Conservation (phyloP, 2,329 filamentous ascomycete species). For the Orbilia blumenaviensis region DNA sequence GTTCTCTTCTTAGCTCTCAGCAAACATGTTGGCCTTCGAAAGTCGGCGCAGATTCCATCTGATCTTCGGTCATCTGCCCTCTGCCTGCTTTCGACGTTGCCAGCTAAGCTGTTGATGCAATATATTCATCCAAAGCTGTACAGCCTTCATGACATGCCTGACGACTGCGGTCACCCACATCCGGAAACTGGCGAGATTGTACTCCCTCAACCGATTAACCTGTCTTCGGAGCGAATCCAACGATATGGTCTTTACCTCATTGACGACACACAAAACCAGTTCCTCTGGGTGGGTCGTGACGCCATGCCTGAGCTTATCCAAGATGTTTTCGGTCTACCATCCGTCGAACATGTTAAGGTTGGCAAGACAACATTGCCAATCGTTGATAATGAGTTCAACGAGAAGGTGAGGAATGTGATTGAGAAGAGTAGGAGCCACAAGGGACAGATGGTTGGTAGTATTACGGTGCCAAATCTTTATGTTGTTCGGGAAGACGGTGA, state of each 20-base stretch:
- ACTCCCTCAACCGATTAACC: conserved; percentile 82
- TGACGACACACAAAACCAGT: conserved; percentile 96
- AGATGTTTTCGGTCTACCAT: conserved; percentile 89
- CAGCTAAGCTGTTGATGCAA: conserved; percentile 86
- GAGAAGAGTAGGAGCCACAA: conserved; percentile 91
- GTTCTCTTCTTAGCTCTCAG: conserved; percentile 92
- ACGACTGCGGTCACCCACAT: conserved; percentile 86
- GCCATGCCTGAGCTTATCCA: conserved; percentile 85
- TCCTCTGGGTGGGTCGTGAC: conserved; percentile 94
- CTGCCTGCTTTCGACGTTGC: conserved; percentile 91
- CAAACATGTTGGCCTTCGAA: conserved; percentile 89
- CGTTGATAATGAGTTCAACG: conserved; percentile 95
- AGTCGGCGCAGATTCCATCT: conserved; percentile 90
- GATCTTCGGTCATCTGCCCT: conserved; percentile 93
- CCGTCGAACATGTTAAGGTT: conserved; percentile 84
- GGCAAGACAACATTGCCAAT: conserved; percentile 89
- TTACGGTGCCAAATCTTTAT: conserved; percentile 90
- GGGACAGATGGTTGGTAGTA: conserved; percentile 87
- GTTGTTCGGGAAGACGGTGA: conserved; percentile 95
- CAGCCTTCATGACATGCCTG: conserved; percentile 94
- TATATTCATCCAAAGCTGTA: conserved; percentile 89
- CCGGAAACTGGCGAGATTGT: conserved; percentile 86
- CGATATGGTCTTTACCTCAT: conserved; percentile 94
- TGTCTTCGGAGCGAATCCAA: conserved; percentile 86
- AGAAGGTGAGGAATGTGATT: conserved; percentile 86